Base-by-base conservation (phyloP, 2,329 filamentous ascomycete genomes). In the Penicillium paneum region DNA sequence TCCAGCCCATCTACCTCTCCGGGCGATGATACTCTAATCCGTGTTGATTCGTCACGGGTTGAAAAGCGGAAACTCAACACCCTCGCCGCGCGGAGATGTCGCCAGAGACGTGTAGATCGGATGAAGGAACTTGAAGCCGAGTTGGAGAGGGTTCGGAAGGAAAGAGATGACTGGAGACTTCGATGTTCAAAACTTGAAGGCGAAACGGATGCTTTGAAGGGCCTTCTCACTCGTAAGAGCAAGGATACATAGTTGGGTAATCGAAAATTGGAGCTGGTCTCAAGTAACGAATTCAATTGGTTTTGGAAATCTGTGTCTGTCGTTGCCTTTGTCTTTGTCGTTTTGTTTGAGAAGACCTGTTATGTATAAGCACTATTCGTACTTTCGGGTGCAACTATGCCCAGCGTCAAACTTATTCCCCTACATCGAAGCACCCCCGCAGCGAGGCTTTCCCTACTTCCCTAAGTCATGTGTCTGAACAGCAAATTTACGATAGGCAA, bases 1-100 rank as follows among this genome's bases (percentile, higher is more conserved):
- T 50, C 61, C 7, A 65, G 63, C 31, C 60, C 63, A 46, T 38
- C 56, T 8, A 60, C 48, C 3, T 64, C 62, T 3, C 60, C 59
- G 32, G 49, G 57, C 13, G 61, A 65, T 12, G 56, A 59, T 11
- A 31, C 12, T 10, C 21, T 57, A 29, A 31, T 39, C 12, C 60
- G 54, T 24, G 58, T 64, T 31, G 60, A 62, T 15, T 54, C 62
- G 5, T 64, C 63, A 35, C 64, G 66, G 26, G 61, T 71, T 17
- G 63, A 65, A 51, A 73, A 72, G 46, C 71, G 71, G 24, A 67
- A 66, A 47, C 61, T 71, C 12, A 73, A 73, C 53, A 73, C 71
- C 13, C 64, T 71, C 35, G 70, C 71, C 39, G 71, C 71, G 41
- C 67, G 70, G 17, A 62, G 70, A 40, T 73, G 70, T 58, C 70